phyloP scores from a whole-genome alignment of 352 stramenopile genomes.

The Peronosclerospora sorghi region DNA sequence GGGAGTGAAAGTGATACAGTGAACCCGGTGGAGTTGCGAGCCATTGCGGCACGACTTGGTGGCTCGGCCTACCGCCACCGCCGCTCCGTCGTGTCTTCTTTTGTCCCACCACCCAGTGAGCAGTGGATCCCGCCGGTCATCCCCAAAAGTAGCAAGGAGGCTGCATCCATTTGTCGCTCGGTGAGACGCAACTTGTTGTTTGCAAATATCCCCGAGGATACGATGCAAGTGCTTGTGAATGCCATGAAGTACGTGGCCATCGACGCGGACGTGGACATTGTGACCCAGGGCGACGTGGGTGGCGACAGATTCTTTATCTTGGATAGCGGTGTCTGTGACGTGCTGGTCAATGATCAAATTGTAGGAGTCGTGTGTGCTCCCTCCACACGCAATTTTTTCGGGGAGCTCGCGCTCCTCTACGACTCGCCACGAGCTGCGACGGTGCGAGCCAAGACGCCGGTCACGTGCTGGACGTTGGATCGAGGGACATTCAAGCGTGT shows the following conservation, averaged over 20 bases:
- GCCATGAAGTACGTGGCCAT: conserved; percentile 59
- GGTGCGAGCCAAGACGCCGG: conserved; percentile 45
- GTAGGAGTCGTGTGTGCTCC: conserved; percentile 49
- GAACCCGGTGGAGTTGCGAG: conserved; percentile 27
- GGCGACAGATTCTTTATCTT: conserved; percentile 89
- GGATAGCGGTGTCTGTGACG: conserved; percentile 72
- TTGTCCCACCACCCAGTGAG: conserved; percentile 29
- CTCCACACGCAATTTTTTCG: conserved; percentile 69
- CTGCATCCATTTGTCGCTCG: conserved; percentile 39
- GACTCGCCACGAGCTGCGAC: conserved; percentile 84
- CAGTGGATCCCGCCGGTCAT: conserved; percentile 44
- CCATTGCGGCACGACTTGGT: conserved; percentile 29
- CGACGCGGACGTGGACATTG: conserved; percentile 34
- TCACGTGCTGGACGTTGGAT: conserved; percentile 84
- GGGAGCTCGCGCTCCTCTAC: conserved; percentile 91
- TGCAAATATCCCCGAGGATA: conserved; percentile 52
- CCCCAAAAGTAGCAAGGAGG: conserved; percentile 40
- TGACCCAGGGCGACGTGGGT: conserved; percentile 57
- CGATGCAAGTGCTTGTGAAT: conserved; percentile 49
- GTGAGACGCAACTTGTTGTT: conserved; percentile 60
- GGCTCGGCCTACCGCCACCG: conserved; percentile 26
- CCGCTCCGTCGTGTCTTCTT: conserved; percentile 48
- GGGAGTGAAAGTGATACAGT: conserved; percentile 22
- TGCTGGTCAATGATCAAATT: conserved; percentile 47
- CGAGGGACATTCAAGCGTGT: conserved; percentile 61